Percentiles rank a stretch among this genome's conserved stretches.
These are phyloP conservation scores for Colletotrichum liaoningense DNA, from an alignment of 2,329 filamentous ascomycete genomes.

Conservation along the genomic window DNA sequence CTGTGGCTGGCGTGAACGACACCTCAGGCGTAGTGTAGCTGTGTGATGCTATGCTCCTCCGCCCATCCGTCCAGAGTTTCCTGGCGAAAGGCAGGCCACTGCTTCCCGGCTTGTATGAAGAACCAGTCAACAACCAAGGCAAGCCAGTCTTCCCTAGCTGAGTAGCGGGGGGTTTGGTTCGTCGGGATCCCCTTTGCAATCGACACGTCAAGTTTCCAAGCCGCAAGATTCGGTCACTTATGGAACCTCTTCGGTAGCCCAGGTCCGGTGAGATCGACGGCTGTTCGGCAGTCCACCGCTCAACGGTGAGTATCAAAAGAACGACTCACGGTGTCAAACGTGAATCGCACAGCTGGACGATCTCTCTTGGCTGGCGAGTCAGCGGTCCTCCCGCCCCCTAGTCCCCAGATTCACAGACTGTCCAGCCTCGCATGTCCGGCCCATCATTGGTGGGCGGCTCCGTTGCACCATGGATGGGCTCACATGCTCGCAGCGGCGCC, in stretches of 20 bases:
- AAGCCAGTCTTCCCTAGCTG: neutral
- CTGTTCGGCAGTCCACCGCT: constrained; percentile 27
- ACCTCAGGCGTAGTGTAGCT: constrained; percentile 7
- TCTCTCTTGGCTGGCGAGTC: constrained; percentile 33
- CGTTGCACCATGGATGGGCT: constrained; percentile 25
- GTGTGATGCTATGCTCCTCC: neutral
- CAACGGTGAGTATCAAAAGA: constrained; percentile 7
- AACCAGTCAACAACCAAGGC: neutral
- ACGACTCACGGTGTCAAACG: constrained; percentile 26
- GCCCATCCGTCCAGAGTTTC: constrained; percentile 13
- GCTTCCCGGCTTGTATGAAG: neutral
- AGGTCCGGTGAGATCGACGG: constrained; percentile 27
- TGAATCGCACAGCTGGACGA: constrained; percentile 30
- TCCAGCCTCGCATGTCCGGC: constrained; percentile 30
- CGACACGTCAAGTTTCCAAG: constrained; percentile 14
- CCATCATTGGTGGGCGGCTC: constrained; percentile 12
- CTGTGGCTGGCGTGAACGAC: constrained; percentile 9
- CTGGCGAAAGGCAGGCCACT: neutral
- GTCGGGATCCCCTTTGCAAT: constrained; percentile 13
- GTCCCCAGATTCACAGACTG: constrained; percentile 4
- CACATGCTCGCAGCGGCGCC: constrained; percentile 31
- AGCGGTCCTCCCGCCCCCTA: constrained; percentile 20
- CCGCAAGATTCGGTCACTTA: neutral
- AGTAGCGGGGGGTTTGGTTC: neutral
- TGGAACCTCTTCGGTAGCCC: constrained; percentile 1